These are phyloP conservation scores for Cryptosporidium parvum DNA, from an alignment of 169 alveolate genomes.

Conservation along the genomic window DNA sequence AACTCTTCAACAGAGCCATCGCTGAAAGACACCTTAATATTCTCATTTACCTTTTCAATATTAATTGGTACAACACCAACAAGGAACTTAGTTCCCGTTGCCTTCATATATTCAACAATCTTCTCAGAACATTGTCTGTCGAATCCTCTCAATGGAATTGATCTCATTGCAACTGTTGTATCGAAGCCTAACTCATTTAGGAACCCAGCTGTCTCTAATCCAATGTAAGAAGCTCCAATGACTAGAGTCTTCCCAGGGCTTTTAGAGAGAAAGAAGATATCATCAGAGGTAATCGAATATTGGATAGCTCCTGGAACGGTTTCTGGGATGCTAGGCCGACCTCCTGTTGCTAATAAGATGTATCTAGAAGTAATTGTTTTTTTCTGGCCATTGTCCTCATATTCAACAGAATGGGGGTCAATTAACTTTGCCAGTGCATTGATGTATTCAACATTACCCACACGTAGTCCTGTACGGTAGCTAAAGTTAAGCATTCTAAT, in stretches of 20 bases:
- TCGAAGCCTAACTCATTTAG: conserved; percentile 93
- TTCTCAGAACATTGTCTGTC: conserved; percentile 94
- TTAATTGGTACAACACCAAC: conserved; percentile 88
- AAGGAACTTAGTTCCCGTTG: conserved; percentile 90
- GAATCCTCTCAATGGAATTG: conserved; percentile 96
- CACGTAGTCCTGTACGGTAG: conserved; percentile 90
- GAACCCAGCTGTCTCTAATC: conserved; percentile 98
- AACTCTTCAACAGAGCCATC: conserved; percentile 85
- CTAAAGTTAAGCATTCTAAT: conserved; percentile 92
- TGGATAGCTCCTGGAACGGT: conserved; percentile 93
- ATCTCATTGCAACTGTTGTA: conserved; percentile 88
- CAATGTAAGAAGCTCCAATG: conserved; percentile 98
- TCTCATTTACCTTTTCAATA: conserved; percentile 85
- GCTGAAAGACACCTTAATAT: conserved; percentile 82
- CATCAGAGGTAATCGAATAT: conserved; percentile 96
- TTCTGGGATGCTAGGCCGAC: conserved; percentile 93
- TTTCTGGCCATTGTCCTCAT: conserved; percentile 82
- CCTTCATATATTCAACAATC: conserved; percentile 90
- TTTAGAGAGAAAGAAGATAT: conserved; percentile 89
- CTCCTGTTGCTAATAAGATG: conserved; percentile 95
- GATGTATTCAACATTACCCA: conserved; percentile 87
- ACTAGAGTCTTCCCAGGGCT: conserved; percentile 95
- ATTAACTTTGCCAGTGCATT: conserved; percentile 88
- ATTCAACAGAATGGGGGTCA: conserved; percentile 80
- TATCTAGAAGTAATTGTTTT: conserved; percentile 88